phyloP scores from a whole-genome alignment of 768 basidiomycete genomes.

The Coprinopsis marcescibilis region DNA sequence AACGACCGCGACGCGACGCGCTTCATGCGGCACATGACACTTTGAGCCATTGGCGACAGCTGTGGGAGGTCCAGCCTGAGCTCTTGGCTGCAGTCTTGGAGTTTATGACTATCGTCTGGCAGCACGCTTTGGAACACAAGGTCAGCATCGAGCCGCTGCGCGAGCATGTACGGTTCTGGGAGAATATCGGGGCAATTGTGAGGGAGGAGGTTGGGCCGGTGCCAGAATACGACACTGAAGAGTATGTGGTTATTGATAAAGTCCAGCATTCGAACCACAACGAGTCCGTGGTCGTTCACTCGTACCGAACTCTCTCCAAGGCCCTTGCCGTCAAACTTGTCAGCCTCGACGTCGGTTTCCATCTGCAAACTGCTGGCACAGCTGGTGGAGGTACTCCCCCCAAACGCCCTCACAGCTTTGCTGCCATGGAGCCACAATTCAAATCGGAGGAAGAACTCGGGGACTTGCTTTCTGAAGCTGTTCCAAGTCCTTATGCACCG shows the following conservation, averaged over 20 bases:
- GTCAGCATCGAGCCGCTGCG: constrained; percentile 50
- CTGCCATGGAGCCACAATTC: constrained; percentile 49
- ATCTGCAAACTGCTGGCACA: constrained; percentile 36
- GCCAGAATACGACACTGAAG: constrained; percentile 58
- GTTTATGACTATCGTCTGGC: constrained; percentile 77
- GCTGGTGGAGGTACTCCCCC: constrained; percentile 20
- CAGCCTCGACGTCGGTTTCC: constrained; percentile 66
- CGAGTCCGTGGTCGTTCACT: constrained; percentile 54
- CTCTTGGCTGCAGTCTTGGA: constrained; percentile 67
- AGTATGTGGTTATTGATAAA: constrained; percentile 44
- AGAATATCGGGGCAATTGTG: constrained; percentile 55
- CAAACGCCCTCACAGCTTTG: constrained; percentile 56
- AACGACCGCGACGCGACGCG: constrained; percentile 43
- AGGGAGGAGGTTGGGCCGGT: constrained; percentile 67
- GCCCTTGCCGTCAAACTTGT: constrained; percentile 71
- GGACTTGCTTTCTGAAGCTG: constrained; percentile 65
- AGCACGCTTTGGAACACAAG: constrained; percentile 73
- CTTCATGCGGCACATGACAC: constrained; percentile 63
- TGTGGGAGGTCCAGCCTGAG: constrained; percentile 75
- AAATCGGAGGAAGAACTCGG: constrained; percentile 57
- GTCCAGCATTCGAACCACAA: constrained; percentile 49
- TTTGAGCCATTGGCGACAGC: constrained; percentile 62
- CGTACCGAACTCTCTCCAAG: constrained; percentile 67
- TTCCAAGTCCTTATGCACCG: constrained; percentile 67
- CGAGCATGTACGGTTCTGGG: constrained; percentile 62